Evolutionary conservation across 441 rosid species (phyloP), one percentile per base, ranked within the genome.

Genomic region (Brassica balearica): DNA sequence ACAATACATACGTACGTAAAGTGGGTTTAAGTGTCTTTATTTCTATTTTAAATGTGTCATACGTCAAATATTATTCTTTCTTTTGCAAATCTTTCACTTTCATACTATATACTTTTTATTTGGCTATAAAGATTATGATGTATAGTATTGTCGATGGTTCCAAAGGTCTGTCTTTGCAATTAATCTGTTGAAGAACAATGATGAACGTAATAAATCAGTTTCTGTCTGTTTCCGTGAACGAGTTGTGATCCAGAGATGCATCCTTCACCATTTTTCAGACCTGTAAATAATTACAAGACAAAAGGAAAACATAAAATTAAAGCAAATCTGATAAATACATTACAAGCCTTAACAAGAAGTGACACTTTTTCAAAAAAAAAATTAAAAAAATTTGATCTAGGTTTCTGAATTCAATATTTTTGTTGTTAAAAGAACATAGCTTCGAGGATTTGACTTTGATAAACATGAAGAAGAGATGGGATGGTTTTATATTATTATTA

Each of bases 181-280:
- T 58, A 72, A 32, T 67, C 19, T 46, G 64, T 72, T 51, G 69
- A 68, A 61, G 65, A 78, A 53, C 60, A 73, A 73, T 53, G 61
- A 73, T 62, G 82, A 73, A 62, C 51, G 74, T 53, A 53, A 73
- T 79, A 51, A 68, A 79, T 79, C 17, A 68, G 65, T 38, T 78
- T 79, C 70, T 73, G 74, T 79, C 29, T 62, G 78, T 73, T 73
- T 73, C 78, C 71, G 71, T 79, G 78, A 73, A 79, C 38, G 59
- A 68, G 71, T 53, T 73, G 77, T 79, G 66, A 79, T 62, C 51
- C 22, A 68, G 6, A 79, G 74, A 68, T 70, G 38, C 78, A 68
- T 62, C 78, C 10, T 73, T 53, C 71, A 17, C 70, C 41, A 55
- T 73, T 56, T 59, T 73, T 62, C 71, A 68, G 78, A 62, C 82